Base-by-base conservation (phyloP, 2,329 filamentous ascomycete genomes). In the Colletotrichum siamense region DNA sequence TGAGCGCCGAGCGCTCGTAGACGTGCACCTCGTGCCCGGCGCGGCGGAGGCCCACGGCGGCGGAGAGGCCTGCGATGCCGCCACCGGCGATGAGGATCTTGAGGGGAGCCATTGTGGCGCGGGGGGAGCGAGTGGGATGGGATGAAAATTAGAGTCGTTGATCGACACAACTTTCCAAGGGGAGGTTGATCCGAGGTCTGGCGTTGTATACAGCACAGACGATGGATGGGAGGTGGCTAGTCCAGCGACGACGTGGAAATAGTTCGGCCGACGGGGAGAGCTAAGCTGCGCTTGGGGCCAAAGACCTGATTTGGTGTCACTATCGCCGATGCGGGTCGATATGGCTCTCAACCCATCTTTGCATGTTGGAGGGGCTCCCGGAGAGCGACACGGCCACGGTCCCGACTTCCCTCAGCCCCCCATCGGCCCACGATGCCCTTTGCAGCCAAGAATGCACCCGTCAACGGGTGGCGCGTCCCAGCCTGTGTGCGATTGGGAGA, bases 1-100 rank as follows among this genome's bases (percentile, higher is more conserved):
- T 81, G 73, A 86, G 80, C 8, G 77, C 77, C 2, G 85, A 86
- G 26, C 82, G 81, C 79, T 87, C 86, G 76, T 83, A 85, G 24
- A 87, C 76, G 32, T 79, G 71, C 34, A 85, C 82, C 13, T 52
- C 15, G 78, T 85, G 83, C 16, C 84, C 84, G 12, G 82, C 81
- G 9, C 82, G 82, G 24, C 83, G 82, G 36, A 85, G 80, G 8
- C 82, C 79, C 36, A 83, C 79, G 69, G 83, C 82, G 1, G 84
- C 81, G 0, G 81, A 78, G 36, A 86, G 82, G 28, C 85, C 85
- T 18, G 83, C 82, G 36, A 85, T 84, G 55, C 85, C 85, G 16
- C 82, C 84, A 30, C 84, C 85, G 13, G 82, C 80, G 12, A 86
- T 78, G 65, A 83, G 78, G 75, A 75, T 66, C 18, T 71, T 71